A percentile compares a stretch with the other conserved stretches of the same genome.
These are phyloP conservation scores for Kazachstania africana DNA, from an alignment of 805 yeast species.

Conservation along the genomic window DNA sequence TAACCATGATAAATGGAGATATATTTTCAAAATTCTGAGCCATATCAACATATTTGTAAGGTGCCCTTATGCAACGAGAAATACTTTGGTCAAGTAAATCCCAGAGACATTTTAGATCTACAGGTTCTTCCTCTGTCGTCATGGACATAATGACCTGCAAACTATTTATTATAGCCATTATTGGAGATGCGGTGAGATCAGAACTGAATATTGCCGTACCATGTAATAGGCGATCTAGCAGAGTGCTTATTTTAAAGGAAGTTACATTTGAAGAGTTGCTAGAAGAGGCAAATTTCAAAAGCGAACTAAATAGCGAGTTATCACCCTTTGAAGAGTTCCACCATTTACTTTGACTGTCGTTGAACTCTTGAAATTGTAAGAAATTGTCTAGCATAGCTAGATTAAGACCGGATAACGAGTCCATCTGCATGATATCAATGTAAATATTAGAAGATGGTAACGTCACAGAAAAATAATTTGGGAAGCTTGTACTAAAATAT, in stretches of 20 bases:
- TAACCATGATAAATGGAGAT: constrained; percentile 46
- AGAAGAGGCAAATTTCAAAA: constrained; percentile 42
- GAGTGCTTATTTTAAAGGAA: constrained; percentile 34
- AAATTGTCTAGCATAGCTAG: constrained; percentile 46
- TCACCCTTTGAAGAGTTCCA: constrained; percentile 46
- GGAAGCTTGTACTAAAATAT: constrained; percentile 29
- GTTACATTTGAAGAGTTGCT: constrained; percentile 20
- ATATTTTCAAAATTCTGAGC: constrained; percentile 27
- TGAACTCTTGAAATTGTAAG: constrained; percentile 47
- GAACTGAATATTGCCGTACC: constrained; percentile 46
- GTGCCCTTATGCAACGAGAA: constrained; percentile 57
- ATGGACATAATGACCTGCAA: constrained; percentile 21
- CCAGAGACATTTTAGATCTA: constrained; percentile 38
- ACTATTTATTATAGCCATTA: constrained; percentile 42
- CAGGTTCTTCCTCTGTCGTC: constrained; percentile 4
- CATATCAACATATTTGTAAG: constrained; percentile 73
- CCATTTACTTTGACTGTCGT: constrained; percentile 57
- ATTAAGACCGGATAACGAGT: constrained; percentile 39
- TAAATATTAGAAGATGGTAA: constrained; percentile 27
- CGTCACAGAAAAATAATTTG: constrained; percentile 24
- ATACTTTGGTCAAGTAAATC: constrained; percentile 63
- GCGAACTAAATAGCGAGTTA: constrained; percentile 55
- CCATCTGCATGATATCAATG: constrained; percentile 24
- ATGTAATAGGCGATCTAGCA: constrained; percentile 37
- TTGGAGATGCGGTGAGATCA: constrained; percentile 40